phyloP scores from a whole-genome alignment of 441 rosid species.

The Gossypium laxum region DNA sequence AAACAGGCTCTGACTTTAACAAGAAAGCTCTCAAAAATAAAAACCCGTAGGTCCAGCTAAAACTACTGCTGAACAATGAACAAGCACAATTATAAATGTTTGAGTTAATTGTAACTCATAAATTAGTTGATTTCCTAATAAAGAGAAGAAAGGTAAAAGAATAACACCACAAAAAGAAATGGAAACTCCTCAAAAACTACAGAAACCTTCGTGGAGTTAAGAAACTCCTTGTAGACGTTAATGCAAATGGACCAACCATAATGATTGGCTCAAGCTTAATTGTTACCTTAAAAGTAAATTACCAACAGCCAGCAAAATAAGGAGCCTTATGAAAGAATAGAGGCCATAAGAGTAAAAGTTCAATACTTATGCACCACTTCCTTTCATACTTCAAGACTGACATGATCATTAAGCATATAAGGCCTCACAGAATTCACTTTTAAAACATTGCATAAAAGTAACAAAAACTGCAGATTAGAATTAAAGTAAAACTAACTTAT shows the following conservation, averaged over 20 bases:
- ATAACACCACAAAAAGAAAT: background rate
- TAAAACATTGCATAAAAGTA: background rate
- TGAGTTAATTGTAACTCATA: background rate
- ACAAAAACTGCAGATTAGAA: background rate
- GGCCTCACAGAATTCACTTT: background rate
- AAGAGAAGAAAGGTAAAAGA: background rate
- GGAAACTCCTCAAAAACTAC: background rate
- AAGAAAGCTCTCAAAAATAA: background rate
- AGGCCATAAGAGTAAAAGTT: background rate
- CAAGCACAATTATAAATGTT: background rate
- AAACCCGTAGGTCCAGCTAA: background rate
- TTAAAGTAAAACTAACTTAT: background rate
- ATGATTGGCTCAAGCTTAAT: background rate
- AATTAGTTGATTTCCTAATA: background rate
- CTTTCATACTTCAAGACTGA: background rate
- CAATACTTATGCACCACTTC: background rate
- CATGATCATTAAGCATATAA: background rate
- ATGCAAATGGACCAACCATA: background rate
- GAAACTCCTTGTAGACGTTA: background rate
- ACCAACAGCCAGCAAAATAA: background rate
- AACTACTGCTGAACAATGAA: background rate
- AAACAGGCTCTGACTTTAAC: background rate
- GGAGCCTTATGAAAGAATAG: background rate
- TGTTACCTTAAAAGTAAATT: background rate
- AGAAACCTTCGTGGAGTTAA: background rate